phyloP scores from a whole-genome alignment of 208 protist species.

The Leishmania turanica region DNA sequence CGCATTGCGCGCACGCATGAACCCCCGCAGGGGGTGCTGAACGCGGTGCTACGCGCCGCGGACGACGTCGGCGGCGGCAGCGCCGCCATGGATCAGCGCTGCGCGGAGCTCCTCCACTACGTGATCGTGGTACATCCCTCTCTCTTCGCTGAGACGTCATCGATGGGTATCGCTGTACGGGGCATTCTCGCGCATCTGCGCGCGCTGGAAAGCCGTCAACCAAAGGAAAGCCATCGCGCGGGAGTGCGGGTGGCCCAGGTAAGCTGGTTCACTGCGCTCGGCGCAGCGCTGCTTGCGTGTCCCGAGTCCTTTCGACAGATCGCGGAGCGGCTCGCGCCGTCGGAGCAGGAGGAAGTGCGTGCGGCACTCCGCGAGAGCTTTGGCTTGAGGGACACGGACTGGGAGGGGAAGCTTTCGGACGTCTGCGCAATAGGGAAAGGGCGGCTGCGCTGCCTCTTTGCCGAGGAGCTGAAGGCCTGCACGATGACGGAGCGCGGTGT shows the following conservation, averaged over 20 bases:
- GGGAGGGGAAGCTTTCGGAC: neutral
- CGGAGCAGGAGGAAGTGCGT: neutral
- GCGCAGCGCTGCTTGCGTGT: constrained; percentile 5
- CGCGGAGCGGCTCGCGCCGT: neutral
- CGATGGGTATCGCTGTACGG: constrained; percentile 5
- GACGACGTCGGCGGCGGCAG: constrained; percentile 3
- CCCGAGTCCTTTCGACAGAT: constrained; percentile 13
- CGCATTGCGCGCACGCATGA: constrained; percentile 9
- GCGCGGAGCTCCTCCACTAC: constrained; percentile 20
- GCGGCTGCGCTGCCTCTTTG: constrained; percentile 9
- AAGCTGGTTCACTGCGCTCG: constrained; percentile 14
- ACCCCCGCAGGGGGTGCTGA: constrained; percentile 6
- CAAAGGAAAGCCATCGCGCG: neutral
- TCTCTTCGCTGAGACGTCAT: constrained; percentile 14
- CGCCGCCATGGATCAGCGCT: neutral
- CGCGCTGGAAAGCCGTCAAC: neutral
- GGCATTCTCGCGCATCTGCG: constrained; percentile 15
- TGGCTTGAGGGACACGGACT: neutral
- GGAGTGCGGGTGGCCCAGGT: neutral
- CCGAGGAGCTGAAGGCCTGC: constrained; percentile 7
- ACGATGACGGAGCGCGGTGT: neutral
- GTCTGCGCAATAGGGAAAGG: neutral
- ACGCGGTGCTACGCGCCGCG: constrained; percentile 8
- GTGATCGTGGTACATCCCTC: neutral
- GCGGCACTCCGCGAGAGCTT: constrained; percentile 8